These are phyloP conservation scores for Plasmodium inui DNA, from an alignment of 169 alveolate species.

Conservation along the genomic window DNA sequence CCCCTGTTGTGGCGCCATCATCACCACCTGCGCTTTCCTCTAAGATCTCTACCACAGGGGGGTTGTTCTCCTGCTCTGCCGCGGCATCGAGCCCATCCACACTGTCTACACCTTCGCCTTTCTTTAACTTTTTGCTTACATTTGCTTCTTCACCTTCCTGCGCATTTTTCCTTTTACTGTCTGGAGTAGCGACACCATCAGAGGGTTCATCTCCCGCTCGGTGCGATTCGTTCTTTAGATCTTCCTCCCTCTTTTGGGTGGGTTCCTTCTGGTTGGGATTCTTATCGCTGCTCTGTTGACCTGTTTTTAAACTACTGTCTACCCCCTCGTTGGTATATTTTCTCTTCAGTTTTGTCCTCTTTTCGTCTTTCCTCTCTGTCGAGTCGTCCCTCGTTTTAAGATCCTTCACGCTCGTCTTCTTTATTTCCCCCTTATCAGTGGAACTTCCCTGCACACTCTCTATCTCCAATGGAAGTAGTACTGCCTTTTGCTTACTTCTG, in stretches of 20 bases:
- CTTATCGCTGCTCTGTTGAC: neutral
- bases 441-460: neutral
- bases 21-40: neutral
- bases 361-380: neutral
- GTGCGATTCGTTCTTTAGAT: neutral
- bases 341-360: neutral
- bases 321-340: neutral
- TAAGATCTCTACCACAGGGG: neutral
- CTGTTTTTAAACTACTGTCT: neutral
- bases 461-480: neutral
- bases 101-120: neutral
- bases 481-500: neutral
- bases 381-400: neutral
- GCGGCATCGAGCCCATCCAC: neutral
- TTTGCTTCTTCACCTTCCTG: neutral
- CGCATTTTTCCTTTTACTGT: neutral
- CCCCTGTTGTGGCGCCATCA: slow-evolving; percentile 6
- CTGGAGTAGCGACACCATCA: neutral
- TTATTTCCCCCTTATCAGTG: neutral
- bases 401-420: neutral
- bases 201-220: neutral
- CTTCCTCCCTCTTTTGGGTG: neutral
- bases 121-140: neutral
- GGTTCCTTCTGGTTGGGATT: neutral
- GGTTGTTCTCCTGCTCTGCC: neutral